Evolutionary conservation across 257 asterid genomes (phyloP).

Genomic region (Penstemon barbatus): DNA sequence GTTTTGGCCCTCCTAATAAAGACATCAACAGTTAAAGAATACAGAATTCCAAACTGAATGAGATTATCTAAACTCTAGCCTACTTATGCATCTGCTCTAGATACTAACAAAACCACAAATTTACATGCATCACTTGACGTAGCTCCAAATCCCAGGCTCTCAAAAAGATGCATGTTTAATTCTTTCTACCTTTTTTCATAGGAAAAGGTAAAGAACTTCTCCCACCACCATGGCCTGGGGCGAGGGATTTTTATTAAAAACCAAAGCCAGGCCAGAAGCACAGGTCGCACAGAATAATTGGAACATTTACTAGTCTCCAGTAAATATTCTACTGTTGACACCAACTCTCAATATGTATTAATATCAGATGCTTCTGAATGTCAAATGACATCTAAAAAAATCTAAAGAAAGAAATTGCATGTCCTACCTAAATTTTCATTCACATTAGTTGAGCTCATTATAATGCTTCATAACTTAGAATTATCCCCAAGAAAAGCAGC

Average conservation of each 20-base stretch:
- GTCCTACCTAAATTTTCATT: conserved; percentile 11
- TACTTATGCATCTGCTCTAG: neutral
- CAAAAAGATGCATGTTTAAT: too few species aligned
- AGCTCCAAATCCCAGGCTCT: too few species aligned
- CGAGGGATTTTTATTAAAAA: neutral
- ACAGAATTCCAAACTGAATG: conserved; percentile 21
- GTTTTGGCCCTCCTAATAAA: conserved; percentile 62
- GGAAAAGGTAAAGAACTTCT: too few species aligned
- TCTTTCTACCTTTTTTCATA: too few species aligned
- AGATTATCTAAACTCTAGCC: conserved; percentile 5
- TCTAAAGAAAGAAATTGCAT: conserved; percentile 21
- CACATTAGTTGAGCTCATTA: neutral
- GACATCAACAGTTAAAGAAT: conserved; percentile 27
- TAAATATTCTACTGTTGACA: neutral
- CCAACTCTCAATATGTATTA: neutral
- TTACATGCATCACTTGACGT: neutral
- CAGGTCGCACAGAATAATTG: neutral
- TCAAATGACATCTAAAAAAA: too few species aligned
- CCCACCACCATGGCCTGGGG: too few species aligned
- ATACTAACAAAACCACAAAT: conserved; percentile 2
- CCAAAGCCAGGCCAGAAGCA: neutral
- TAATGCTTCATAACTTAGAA: neutral
- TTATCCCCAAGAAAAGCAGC: conserved; percentile 7
- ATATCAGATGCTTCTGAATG: too few species aligned
- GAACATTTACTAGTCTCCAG: neutral